Percentiles rank a stretch among this genome's conserved stretches.
Conservation (phyloP, 1,284 basidiomycete genomes). For the Ustilago nuda region DNA sequence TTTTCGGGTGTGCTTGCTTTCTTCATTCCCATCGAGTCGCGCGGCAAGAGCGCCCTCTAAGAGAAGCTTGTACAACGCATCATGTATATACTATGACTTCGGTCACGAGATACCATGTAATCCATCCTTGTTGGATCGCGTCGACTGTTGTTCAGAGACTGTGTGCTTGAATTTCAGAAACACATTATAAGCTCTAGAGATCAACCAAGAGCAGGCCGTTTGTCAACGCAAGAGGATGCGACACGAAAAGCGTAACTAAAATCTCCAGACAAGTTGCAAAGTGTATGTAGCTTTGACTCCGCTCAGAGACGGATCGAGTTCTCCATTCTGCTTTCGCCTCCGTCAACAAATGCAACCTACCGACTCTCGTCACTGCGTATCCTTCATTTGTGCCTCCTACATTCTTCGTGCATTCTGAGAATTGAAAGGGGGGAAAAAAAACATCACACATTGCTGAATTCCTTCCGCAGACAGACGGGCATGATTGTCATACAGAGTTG, state of each 20-base stretch:
- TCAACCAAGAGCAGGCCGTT: not conserved
- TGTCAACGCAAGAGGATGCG: no score
- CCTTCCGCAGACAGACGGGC: not conserved
- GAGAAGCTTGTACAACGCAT: not conserved
- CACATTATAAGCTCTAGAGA: not conserved
- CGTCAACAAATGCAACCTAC: no score
- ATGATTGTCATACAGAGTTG: not conserved
- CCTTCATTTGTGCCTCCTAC: no score
- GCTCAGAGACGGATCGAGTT: no score
- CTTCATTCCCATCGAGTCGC: conserved; percentile 60
- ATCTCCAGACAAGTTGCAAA: no score
- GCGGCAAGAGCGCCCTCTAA: conserved; percentile 49
- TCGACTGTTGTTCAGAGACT: not conserved
- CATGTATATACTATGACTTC: conserved; percentile 1
- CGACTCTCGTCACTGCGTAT: no score
- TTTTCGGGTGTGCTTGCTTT: conserved; percentile 56
- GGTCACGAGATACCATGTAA: conserved; percentile 15
- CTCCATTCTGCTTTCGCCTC: no score
- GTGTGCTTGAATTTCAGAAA: not conserved
- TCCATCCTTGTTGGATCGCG: conserved; percentile 8
- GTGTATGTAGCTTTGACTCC: no score
- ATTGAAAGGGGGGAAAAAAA: no score
- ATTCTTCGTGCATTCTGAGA: no score
- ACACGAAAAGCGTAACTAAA: no score
- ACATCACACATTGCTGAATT: not conserved